Base-by-base conservation (phyloP, 2,329 filamentous ascomycete genomes). In the Penicillium expansum region DNA sequence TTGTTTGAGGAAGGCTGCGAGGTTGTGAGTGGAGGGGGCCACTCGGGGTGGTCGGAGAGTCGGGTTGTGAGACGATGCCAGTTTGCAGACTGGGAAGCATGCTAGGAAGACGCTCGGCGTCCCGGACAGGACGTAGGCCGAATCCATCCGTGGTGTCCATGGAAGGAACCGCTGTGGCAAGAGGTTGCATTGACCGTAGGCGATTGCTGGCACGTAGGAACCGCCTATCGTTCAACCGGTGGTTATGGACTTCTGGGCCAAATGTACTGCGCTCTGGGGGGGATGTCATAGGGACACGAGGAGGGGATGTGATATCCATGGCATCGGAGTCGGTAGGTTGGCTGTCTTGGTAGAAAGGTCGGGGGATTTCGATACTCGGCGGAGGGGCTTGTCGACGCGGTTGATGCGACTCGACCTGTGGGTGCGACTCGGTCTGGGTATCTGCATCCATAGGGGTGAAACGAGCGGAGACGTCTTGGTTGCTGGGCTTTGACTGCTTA, bases 41-140 rank as follows among this genome's bases (percentile, higher is more conserved):
- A 43, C 89, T 82, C 14, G 92, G 92, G 0, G 92, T 96, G 7
- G 91, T 94, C 1, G 92, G 92, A 13, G 92, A 97, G 56, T 92
- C 90, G 9, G 94, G 94, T 71, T 96, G 92, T n/a, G 93, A 97
- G 41, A 84, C 83, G 52, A 92, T 77, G 52, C 89, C 87, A 11
- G 83, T 80, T 61, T 89, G 84, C 52, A 87, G 79, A 39, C 87
- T 83, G 7, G 88, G 84, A 43, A 88, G 80, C 87, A 94, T 95
- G 51, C 89, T 94, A 45, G 89, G 90, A 57, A 94, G 82, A 58
- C 92, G 86, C 71, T 97, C 91, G 43, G 85, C 81, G 70, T 95
- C 90, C 64, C 91, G 87, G 35, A 93, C 88, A 8, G 89, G 90
- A 50, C 92, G 85, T 58, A 94, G 70, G 27, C 82, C 84, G 69